Evolutionary conservation across 768 basidiomycete genomes (phyloP).

Genomic region (Boletus fagicola): DNA sequence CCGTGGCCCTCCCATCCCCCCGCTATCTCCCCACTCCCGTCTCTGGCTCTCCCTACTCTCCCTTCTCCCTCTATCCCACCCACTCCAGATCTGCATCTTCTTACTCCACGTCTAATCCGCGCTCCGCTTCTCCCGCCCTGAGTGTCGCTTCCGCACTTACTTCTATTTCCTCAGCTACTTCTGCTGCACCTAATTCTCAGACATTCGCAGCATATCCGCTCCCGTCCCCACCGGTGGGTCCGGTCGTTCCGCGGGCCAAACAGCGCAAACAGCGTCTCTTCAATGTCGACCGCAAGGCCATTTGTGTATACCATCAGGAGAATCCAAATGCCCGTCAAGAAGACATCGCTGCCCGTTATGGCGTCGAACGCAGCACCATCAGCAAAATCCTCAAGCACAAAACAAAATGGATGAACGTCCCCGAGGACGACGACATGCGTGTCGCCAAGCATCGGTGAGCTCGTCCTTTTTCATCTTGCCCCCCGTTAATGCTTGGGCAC

Average conservation of each 20-base stretch:
- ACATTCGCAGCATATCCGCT: constrained; percentile 32
- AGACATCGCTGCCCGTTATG: constrained; percentile 73
- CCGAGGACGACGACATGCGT: constrained; percentile 54
- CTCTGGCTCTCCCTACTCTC: constrained; percentile 46
- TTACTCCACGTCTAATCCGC: constrained; percentile 45
- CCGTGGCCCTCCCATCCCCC: constrained; percentile 37
- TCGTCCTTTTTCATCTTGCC: constrained; percentile 2
- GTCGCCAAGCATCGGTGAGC: constrained; percentile 69
- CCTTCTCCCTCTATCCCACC: constrained; percentile 42
- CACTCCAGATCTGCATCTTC: constrained; percentile 48
- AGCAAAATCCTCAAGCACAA: constrained; percentile 89
- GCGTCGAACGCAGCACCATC: constrained; percentile 89
- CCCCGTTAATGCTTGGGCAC: constrained; percentile 6
- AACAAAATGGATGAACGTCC: constrained; percentile 74
- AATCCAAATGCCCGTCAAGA: constrained; percentile 76
- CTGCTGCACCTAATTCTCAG: constrained; percentile 31
- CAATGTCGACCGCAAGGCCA: constrained; percentile 70
- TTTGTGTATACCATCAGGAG: constrained; percentile 64
- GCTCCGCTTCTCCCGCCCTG: constrained; percentile 60
- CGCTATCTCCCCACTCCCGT: constrained; percentile 47
- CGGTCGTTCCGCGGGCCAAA: constrained; percentile 40
- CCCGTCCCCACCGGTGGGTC: constrained; percentile 27
- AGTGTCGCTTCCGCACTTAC: constrained; percentile 56
- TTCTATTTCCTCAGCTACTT: constrained; percentile 45
- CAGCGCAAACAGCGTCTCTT: constrained; percentile 73